Evolutionary conservation across 805 yeast species (phyloP), one percentile per base, ranked within the genome.

Genomic region (Starmerella gropengiesseri): DNA sequence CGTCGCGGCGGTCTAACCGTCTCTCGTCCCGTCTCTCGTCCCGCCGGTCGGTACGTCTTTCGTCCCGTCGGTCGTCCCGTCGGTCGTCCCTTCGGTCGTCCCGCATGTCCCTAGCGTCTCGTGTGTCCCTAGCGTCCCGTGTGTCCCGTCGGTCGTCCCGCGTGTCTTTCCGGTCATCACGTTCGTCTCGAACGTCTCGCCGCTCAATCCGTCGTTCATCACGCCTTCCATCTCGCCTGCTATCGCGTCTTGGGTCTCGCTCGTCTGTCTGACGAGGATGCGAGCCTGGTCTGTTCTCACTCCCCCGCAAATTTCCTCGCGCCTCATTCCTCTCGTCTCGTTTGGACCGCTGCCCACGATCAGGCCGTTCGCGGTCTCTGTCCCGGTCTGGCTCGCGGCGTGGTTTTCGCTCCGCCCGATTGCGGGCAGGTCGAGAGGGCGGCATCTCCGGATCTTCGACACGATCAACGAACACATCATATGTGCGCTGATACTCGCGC

Each of bases 11-110:
- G 11, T 28, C 38, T 9, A 21, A 6, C 6, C 47, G 33, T 3
- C 26, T 9, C 22, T 40, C 41, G 26, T 29, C 40, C 5, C 46
- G 39, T n/a, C 31, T 7, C 11, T 42, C 41, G 26, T 8, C 33
- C 2, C 42, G 31, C 12, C 28, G 34, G 11, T 30, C 36, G 16
- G 13, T 23, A 7, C 36, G 28, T 14, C 33, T 14, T 14, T 14
- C 33, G 17, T 39, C 43, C 11, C 27, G 23, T 13, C 37, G 22
- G 16, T 22, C 17, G 20, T 19, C 37, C 4, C 26, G 20, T 25
- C 37, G 40, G 18, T 35, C 38, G 17, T 23, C 41, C 2, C 20
- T 13, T 25, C 32, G 26, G 19, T 17, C 32, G 31, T 32, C 38
- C 13, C 30, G 26, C 13, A 33, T 14, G 13, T 23, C 44, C 5